phyloP scores from a whole-genome alignment of 768 basidiomycete species.

The Agaricus sinodeliciosus region DNA sequence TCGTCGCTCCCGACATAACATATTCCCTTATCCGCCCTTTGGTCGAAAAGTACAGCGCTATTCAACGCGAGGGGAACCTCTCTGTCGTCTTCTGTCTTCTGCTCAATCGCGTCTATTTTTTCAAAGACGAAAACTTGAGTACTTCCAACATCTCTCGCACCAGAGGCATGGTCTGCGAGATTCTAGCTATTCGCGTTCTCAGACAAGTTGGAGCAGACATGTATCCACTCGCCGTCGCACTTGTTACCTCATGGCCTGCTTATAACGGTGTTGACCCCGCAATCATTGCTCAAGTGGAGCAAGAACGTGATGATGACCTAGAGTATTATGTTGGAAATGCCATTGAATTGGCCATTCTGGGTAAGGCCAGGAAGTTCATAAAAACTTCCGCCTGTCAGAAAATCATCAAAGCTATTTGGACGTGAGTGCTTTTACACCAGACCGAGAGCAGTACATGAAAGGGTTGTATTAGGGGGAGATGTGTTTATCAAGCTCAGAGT shows the following conservation, averaged over 20 bases:
- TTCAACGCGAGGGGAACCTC: slow-evolving; percentile 72
- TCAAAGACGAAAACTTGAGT: slow-evolving; percentile 68
- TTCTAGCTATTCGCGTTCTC: slow-evolving; percentile 77
- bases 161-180: slow-evolving; percentile 82
- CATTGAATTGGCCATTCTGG: slow-evolving; percentile 87
- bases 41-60: slow-evolving; percentile 73
- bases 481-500: slow-evolving; percentile 87
- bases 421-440: slow-evolving; percentile 33
- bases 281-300: slow-evolving; percentile 49
- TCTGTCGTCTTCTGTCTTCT: slow-evolving; percentile 86
- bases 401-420: slow-evolving; percentile 82
- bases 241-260: slow-evolving; percentile 78
- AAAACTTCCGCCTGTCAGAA: slow-evolving; percentile 86
- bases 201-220: slow-evolving; percentile 64
- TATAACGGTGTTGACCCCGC: slow-evolving; percentile 66
- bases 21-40: slow-evolving; percentile 88
- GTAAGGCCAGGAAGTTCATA: slow-evolving; percentile 84
- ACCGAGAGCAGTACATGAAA: slow-evolving; percentile 1
- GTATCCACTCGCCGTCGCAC: slow-evolving; percentile 60
- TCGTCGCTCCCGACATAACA: slow-evolving; percentile 81
- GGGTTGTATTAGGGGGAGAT: slow-evolving; percentile 58
- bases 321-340: slow-evolving; percentile 86
- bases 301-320: slow-evolving; percentile 63
- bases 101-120: slow-evolving; percentile 80
- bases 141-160: slow-evolving; percentile 65